A percentile compares a stretch with the other conserved stretches of the same genome.
These are phyloP conservation scores for Paracoccidioides brasiliensis DNA, from an alignment of 2,329 filamentous ascomycete species.

Conservation along the genomic window DNA sequence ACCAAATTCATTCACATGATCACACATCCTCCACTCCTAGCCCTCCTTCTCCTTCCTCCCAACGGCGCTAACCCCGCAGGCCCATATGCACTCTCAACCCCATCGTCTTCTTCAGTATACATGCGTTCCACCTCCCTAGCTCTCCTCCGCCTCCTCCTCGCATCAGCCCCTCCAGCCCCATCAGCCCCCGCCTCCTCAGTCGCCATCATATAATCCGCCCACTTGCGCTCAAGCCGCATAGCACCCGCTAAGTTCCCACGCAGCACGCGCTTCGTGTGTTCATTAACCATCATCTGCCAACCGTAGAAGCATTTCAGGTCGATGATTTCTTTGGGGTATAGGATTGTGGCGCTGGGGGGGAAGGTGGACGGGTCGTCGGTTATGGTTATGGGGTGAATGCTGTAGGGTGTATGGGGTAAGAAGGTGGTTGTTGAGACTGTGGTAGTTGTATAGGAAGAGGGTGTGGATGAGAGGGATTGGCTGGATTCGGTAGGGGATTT, in stretches of 20 bases:
- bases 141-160: constrained; percentile 57
- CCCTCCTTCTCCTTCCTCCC: constrained; percentile 44
- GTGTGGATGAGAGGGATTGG: constrained; percentile 5
- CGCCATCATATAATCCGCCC: constrained; percentile 89
- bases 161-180: constrained; percentile 46
- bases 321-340: constrained; percentile 67
- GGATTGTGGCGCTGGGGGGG: constrained; percentile 22
- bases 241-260: constrained; percentile 63
- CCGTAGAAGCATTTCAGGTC: constrained; percentile 86
- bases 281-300: constrained; percentile 88
- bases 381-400: neutral
- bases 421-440: neutral
- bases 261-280: constrained; percentile 78
- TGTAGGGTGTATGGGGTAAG: too few relatives aligned
- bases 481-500: constrained; percentile 23
- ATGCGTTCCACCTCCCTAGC: constrained; percentile 69
- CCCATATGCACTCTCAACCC: constrained; percentile 20
- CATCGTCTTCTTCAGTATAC: constrained; percentile 63
- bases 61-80: constrained; percentile 24
- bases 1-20: constrained; percentile 45
- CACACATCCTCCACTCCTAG: constrained; percentile 49
- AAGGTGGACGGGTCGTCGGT: constrained; percentile 16
- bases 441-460: neutral
- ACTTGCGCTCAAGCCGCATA: constrained; percentile 70
- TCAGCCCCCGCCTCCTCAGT: constrained; percentile 64